A percentile compares a stretch with the other conserved stretches of the same genome.
Conservation (phyloP, 352 stramenopile species). For the Pythium biforme region DNA sequence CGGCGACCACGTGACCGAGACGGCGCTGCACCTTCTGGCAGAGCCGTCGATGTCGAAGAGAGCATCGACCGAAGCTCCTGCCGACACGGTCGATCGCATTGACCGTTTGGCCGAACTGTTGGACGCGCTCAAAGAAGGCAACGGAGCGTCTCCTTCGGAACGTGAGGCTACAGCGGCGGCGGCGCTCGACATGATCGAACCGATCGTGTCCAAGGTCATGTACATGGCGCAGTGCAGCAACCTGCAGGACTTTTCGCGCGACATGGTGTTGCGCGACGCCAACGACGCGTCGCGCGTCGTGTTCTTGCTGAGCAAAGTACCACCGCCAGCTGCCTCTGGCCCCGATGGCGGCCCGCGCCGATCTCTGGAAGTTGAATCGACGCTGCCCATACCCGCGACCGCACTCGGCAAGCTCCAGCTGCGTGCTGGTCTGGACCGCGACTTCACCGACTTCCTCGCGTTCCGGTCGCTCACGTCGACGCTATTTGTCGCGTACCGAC, state of each 20-base stretch:
- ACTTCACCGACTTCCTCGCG: constrained; percentile 2
- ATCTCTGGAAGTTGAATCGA: background rate
- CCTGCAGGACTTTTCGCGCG: constrained; percentile 2
- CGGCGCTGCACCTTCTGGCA: background rate
- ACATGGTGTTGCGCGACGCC: background rate
- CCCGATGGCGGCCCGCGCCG: background rate
- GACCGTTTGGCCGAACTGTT: background rate
- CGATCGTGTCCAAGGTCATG: background rate
- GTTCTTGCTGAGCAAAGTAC: constrained; percentile 10
- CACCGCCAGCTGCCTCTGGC: constrained; percentile 1
- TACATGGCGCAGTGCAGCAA: constrained; percentile 1
- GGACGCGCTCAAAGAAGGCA: constrained; percentile 1
- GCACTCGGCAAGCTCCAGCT: background rate
- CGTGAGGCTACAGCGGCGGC: background rate
- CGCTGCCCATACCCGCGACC: background rate
- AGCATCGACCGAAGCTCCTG: background rate
- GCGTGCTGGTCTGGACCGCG: background rate
- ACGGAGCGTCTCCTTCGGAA: background rate
- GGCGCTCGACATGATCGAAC: constrained; percentile 3
- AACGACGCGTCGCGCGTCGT: background rate
- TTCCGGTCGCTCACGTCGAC: background rate
- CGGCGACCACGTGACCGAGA: background rate
- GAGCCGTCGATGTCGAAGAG: background rate
- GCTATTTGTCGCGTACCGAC: background rate
- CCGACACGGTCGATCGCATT: background rate